Base-by-base conservation (phyloP, 371 early-diverging fungal genomes). In the Mucor mucedo region DNA sequence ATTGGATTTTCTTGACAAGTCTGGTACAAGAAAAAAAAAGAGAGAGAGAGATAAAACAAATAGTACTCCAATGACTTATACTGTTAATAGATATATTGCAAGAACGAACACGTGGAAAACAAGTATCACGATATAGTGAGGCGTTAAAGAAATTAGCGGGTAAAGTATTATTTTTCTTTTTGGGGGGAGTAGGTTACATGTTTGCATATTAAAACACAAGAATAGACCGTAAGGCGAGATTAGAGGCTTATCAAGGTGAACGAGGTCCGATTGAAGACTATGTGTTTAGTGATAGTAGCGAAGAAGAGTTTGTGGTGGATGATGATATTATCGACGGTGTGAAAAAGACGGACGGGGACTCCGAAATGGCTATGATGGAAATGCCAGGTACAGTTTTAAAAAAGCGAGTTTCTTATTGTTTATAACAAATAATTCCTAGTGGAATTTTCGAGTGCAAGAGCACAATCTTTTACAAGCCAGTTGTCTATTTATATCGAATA, bases 301-400 rank as follows among this genome's bases (percentile, higher is more conserved):
- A 54, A 5, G 65, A 61, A 7, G 55, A 62, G 2, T 70, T 70
- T 55, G 52, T 70, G 1, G 70, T 70, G 4, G 70, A 70, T 38
- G 70, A 70, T 45, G 70, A 70, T 59, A 58, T 58, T 4, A 62
- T 70, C 44, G 70, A 70, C 39, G 70, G 70, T 35, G 50, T 39
- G 21, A 65, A 33, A 58, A 27, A n/a, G 3, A 35, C 27, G 9
- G 38, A 9, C 32, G n/a, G 27, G 27, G 30, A 49, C 6, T 33
- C 58, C 32, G 49, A 47, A 16, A n/a, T 56, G 44, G 11, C 32
- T n/a, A 29, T 33, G 27, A 44, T 67, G n/a, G 50, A 61, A 16
- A 41, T 69, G 21, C 61, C 65, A 58, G 58, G 70, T 55, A 62
- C 7, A 47, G 32, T 13, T 32, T 14, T 21, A 21, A 21, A 21